Percentiles rank a stretch among this genome's conserved stretches.
Evolutionary conservation across 2,329 filamentous ascomycete genomes (phyloP).

Genomic region (Ophiocordyceps unilateralis): DNA sequence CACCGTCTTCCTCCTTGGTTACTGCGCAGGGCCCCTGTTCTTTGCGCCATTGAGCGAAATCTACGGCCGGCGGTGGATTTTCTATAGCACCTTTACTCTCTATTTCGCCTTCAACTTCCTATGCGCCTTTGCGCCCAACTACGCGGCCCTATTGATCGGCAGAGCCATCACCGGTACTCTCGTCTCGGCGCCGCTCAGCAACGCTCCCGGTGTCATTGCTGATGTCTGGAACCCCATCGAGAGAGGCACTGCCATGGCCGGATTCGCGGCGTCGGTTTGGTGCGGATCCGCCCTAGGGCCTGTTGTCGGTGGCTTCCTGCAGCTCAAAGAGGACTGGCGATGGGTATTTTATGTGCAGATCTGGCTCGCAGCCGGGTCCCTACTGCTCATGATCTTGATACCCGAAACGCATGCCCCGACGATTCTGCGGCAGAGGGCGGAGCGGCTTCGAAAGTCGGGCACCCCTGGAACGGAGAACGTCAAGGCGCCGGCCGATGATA

Average conservation of each 20-base stretch:
- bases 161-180: conserved; percentile 52
- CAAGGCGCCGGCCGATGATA: conserved; percentile 43
- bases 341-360: conserved; percentile 49
- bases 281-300: conserved; percentile 22
- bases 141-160: conserved; percentile 43
- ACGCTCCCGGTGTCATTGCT: conserved; percentile 44
- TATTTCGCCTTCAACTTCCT: conserved; percentile 46
- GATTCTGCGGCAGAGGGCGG: conserved; percentile 30
- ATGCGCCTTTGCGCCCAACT: conserved; percentile 37
- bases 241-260: conserved; percentile 37
- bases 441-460: too few species aligned
- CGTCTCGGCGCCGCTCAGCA: conserved; percentile 44
- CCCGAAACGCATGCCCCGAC: conserved; percentile 32
- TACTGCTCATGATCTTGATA: conserved; percentile 37
- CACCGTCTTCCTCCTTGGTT: conserved; percentile 46
- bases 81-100: conserved; percentile 37
- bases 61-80: conserved; percentile 41
- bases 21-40: conserved; percentile 42
- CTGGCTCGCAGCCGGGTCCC: conserved; percentile 37
- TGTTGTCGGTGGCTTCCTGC: conserved; percentile 46
- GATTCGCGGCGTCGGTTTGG: conserved; percentile 22
- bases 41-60: conserved; percentile 52
- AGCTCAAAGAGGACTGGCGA: conserved; percentile 42
- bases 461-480: too few species aligned
- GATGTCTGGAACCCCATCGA: conserved; percentile 41